phyloP scores from a whole-genome alignment of 2,329 filamentous ascomycete species.

The Neoarthrinium moseri region DNA sequence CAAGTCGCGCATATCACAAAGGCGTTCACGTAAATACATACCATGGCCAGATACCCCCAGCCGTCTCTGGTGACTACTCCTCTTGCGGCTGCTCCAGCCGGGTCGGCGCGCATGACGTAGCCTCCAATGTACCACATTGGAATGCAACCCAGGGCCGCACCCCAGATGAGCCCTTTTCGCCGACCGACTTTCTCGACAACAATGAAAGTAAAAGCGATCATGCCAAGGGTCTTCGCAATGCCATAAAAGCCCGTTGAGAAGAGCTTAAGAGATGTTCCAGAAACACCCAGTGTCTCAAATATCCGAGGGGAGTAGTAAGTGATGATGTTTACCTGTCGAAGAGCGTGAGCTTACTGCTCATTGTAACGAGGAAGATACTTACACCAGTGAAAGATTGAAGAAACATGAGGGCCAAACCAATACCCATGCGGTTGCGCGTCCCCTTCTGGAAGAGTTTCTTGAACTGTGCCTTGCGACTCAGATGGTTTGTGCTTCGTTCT shows the following conservation, averaged over 20 bases:
- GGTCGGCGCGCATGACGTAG: conserved; percentile 17
- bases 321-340: conserved; percentile 74
- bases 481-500: too few species aligned
- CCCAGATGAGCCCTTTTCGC: conserved; percentile 18
- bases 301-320: conserved; percentile 74
- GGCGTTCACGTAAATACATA: conserved; percentile 19
- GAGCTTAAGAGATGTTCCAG: conserved; percentile 42
- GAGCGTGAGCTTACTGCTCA: too few species aligned
- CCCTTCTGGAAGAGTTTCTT: too few species aligned
- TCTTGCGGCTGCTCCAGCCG: not conserved
- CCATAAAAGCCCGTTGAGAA: conserved; percentile 74
- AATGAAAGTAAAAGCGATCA: conserved; percentile 51
- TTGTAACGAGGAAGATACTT: not conserved
- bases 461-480: too few species aligned
- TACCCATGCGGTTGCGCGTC: not conserved
- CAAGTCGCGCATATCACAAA: conserved; percentile 22
- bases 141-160: conserved; percentile 15
- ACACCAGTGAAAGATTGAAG: too few species aligned
- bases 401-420: too few species aligned
- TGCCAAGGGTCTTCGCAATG: conserved; percentile 70
- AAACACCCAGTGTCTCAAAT: conserved; percentile 54
- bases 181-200: conserved; percentile 21
- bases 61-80: too few species aligned
- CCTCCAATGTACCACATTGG: conserved; percentile 25
- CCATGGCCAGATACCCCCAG: conserved; percentile 16